phyloP scores from a whole-genome alignment of 116 monocot genomes.

The Posidonia oceanica region DNA sequence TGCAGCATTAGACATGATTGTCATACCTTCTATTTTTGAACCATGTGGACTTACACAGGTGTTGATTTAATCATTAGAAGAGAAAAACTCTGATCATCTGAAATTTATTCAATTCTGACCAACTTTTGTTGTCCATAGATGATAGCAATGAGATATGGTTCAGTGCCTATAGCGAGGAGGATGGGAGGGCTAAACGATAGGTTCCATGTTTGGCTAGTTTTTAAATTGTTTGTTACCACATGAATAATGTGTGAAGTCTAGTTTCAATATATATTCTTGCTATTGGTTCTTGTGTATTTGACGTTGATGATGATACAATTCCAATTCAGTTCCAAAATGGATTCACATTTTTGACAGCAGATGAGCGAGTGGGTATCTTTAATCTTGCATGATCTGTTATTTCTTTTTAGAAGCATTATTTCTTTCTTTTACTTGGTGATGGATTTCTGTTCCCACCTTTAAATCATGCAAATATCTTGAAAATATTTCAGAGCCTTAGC shows the following conservation, averaged over 20 bases:
- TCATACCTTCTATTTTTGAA: slow-evolving; percentile 88
- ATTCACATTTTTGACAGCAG: slow-evolving; percentile 58
- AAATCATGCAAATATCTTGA: neutral
- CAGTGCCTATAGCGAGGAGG: slow-evolving; percentile 79
- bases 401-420: neutral
- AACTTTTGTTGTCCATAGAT: slow-evolving; percentile 30
- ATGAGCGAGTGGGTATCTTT: slow-evolving; percentile 43
- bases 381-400: neutral
- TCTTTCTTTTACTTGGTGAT: neutral
- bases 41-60: slow-evolving; percentile 99
- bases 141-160: slow-evolving; percentile 97
- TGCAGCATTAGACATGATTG: slow-evolving; percentile 81
- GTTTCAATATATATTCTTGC: neutral
- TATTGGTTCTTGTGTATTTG: slow-evolving; percentile 47
- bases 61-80: neutral
- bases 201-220: slow-evolving; percentile 10
- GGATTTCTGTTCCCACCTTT: neutral
- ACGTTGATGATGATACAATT: slow-evolving; percentile 63
- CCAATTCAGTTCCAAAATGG: slow-evolving; percentile 57
- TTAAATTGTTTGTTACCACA: neutral
- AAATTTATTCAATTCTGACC: neutral
- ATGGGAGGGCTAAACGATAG: slow-evolving; percentile 91
- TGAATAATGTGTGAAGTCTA: neutral
- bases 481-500: slow-evolving; percentile 33
- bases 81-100: no score